A percentile compares a stretch with the other conserved stretches of the same genome.
These are phyloP conservation scores for Porcisia deanei DNA, from an alignment of 208 protist species.

Conservation along the genomic window DNA sequence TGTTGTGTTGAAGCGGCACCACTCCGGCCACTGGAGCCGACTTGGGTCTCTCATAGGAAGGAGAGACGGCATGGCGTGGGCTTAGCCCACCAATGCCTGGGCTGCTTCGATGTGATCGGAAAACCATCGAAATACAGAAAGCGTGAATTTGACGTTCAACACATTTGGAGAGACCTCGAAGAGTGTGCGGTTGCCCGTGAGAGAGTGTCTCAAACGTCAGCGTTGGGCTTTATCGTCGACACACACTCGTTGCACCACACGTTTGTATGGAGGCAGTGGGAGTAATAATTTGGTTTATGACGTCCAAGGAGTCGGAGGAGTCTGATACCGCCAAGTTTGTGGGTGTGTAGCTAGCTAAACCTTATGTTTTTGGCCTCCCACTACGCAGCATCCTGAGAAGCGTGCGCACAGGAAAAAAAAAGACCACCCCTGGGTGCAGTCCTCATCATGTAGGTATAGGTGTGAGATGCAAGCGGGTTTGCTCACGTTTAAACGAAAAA, in stretches of 20 bases:
- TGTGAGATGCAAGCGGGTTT: neutral
- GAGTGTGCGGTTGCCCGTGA: neutral
- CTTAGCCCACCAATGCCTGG: conserved; percentile 14
- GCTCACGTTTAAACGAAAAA: neutral
- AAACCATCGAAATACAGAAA: conserved; percentile 31
- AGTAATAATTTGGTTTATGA: neutral
- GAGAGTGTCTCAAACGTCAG: neutral
- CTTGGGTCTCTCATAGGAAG: conserved; percentile 32
- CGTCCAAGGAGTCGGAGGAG: neutral
- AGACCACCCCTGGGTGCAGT: neutral
- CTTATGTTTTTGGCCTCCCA: neutral
- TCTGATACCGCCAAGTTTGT: neutral
- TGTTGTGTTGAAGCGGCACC: conserved; percentile 13
- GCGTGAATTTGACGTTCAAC: neutral
- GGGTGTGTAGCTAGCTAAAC: neutral
- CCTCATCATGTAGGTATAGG: neutral
- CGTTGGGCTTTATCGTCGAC: neutral
- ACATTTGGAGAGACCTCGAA: neutral
- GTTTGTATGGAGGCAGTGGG: neutral
- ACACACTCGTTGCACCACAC: neutral
- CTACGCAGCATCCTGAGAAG: neutral
- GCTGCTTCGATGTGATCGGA: conserved; percentile 23
- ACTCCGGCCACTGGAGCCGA: conserved; percentile 34
- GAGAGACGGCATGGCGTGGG: conserved; percentile 8
- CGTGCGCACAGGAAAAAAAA: neutral